phyloP scores from a whole-genome alignment of 495 filamentous ascomycete genomes.

The Rhypophila decipiens region DNA sequence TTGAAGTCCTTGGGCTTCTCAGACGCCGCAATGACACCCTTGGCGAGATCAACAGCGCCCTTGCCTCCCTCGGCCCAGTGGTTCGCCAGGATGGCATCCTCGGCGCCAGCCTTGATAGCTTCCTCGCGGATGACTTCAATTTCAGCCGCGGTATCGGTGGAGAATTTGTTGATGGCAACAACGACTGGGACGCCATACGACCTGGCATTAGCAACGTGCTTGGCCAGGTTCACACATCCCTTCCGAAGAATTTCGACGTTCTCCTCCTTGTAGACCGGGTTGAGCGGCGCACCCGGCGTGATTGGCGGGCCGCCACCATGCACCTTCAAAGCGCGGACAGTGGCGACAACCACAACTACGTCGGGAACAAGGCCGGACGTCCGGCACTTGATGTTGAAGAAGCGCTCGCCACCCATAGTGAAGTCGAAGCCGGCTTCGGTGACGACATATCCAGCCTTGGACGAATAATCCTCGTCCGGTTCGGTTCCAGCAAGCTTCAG shows the following conservation, averaged over 20 bases:
- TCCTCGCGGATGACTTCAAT: slow-evolving; percentile 84
- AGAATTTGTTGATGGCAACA: slow-evolving; percentile 94
- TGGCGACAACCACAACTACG: slow-evolving; percentile 90
- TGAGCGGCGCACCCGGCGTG: slow-evolving; percentile 71
- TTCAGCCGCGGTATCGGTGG: slow-evolving; percentile 89
- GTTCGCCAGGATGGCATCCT: slow-evolving; percentile 88
- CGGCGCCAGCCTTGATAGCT: slow-evolving; percentile 84
- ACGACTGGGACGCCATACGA: slow-evolving; percentile 91
- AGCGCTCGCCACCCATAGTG: slow-evolving; percentile 98
- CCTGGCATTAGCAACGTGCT: slow-evolving; percentile 85
- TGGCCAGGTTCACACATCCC: slow-evolving; percentile 88
- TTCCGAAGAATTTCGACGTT: slow-evolving; percentile 83
- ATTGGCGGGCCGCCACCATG: slow-evolving; percentile 94
- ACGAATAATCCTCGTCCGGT: slow-evolving; percentile 77
- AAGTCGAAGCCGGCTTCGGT: slow-evolving; percentile 99
- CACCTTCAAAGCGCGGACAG: slow-evolving; percentile 90
- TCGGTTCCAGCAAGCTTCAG: slow-evolving; percentile 95
- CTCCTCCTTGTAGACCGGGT: slow-evolving; percentile 84
- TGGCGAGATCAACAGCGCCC: slow-evolving; percentile 84
- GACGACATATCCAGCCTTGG: slow-evolving; percentile 89
- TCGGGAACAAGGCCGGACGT: slow-evolving; percentile 89
- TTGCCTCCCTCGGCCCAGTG: slow-evolving; percentile 96
- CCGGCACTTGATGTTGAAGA: slow-evolving; percentile 99
- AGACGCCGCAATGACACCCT: slow-evolving; percentile 75
- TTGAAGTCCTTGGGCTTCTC: slow-evolving; percentile 85